Base-by-base conservation (phyloP, 2,329 filamentous ascomycete species). In the Cladosporium sp. region DNA sequence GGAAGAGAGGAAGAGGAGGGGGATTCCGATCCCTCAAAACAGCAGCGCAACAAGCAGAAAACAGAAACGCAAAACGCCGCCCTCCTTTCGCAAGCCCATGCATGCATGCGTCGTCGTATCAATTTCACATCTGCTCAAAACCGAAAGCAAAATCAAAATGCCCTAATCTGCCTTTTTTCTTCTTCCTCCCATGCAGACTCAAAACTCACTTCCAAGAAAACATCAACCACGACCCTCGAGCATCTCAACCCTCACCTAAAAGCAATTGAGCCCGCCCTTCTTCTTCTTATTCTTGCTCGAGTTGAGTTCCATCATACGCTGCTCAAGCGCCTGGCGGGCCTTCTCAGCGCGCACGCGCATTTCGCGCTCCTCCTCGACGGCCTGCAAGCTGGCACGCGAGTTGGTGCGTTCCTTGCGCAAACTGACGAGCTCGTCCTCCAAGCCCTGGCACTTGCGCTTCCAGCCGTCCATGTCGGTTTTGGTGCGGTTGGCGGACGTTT, bases 261-360 rank as follows among this genome's bases (percentile, higher is more conserved):
- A 98, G 79, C 93, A 98, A 76, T 96, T 97, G 70, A 98, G 79
- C 59, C 86, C 91, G 63, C 86, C 83, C 80, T 95, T 95, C 79
- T 92, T 95, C 77, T 94, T 93, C 74, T 87, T 85, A 73, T 87
- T 85, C 71, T 85, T 91, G 68, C 93, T 85, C 52, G 87, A 85
- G 63, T 92, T 90, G 84, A 98, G 67, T 49, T 72, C 70, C 40
- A 66, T 66, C 74, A 77, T 98, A 50, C 92, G 82, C 74, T 95
- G 89, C 72, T 98, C 92, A 20, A 98, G 80, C 63, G 95, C 88
- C 33, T 86, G 87, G 48, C 87, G 79, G 38, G 93, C 93, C 57
- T 86, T 83, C 74, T 98, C 93, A 30, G 94, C 91, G 55, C 92
- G 88, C 57, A 89, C 79, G 53, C 93, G 80, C 73, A 95, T 94